Conservation (phyloP, 768 basidiomycete genomes). For the Collybia nuda region DNA sequence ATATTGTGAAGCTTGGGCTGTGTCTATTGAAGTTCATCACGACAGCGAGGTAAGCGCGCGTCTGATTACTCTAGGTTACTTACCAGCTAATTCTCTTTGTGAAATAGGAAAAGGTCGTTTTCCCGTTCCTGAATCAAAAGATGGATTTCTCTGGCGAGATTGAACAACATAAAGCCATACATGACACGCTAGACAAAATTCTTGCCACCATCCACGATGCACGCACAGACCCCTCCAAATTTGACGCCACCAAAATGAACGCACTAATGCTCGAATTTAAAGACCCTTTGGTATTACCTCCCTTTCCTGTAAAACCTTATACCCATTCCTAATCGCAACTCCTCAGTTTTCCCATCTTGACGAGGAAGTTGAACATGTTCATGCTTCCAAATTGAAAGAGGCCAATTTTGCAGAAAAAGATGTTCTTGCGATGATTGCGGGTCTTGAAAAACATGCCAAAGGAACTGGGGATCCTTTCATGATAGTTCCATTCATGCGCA, state of each 20-base stretch:
- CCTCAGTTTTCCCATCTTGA: slow-evolving; percentile 33
- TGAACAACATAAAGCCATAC: slow-evolving; percentile 34
- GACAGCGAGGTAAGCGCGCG: slow-evolving; percentile 26
- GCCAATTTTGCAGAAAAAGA: slow-evolving; percentile 26
- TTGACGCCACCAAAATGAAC: slow-evolving; percentile 26
- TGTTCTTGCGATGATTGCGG: slow-evolving; percentile 21
- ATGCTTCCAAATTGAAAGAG: slow-evolving; percentile 25
- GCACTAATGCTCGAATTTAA: slow-evolving; percentile 23
- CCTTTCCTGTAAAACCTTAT: not conserved
- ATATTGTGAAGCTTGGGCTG: slow-evolving; percentile 36
- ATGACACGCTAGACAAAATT: slow-evolving; percentile 24
- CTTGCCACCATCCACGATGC: slow-evolving; percentile 21
- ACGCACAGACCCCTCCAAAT: slow-evolving; percentile 23
- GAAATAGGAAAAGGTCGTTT: slow-evolving; percentile 27
- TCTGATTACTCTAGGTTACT: not conserved
- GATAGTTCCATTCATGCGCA: slow-evolving; percentile 33
- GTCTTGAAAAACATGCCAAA: slow-evolving; percentile 28
- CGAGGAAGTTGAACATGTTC: slow-evolving; percentile 34
- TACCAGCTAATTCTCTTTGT: not conserved
- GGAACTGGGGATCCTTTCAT: slow-evolving; percentile 31
- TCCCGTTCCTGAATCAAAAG: slow-evolving; percentile 32
- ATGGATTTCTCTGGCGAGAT: slow-evolving; percentile 36
- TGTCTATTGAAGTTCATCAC: slow-evolving; percentile 33
- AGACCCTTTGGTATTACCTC: slow-evolving; percentile 26
- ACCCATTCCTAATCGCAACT: not conserved